Conservation (phyloP, 164 flowering plant species). For the Macadamia integrifolia region DNA sequence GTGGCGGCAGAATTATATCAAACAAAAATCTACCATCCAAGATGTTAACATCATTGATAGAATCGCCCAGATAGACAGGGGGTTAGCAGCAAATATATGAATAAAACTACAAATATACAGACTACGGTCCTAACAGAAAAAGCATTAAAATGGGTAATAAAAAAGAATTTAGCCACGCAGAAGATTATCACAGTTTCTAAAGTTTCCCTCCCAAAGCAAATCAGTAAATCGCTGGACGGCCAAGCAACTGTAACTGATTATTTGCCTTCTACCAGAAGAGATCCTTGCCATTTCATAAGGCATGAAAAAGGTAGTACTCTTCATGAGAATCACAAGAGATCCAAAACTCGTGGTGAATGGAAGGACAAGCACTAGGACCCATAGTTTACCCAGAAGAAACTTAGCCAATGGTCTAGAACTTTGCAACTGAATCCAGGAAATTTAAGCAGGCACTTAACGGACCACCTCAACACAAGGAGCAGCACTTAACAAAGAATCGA, state of each 20-base stretch:
- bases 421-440: constrained; percentile 5
- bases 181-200: background rate
- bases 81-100: no score
- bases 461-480: constrained; percentile 7
- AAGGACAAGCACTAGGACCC: background rate
- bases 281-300: background rate
- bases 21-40: no score
- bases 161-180: no score
- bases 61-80: no score
- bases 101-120: no score
- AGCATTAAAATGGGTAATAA: no score
- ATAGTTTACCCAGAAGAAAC: constrained; percentile 1
- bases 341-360: background rate
- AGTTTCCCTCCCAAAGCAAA: background rate
- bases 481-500: constrained; percentile 10
- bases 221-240: background rate
- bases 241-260: background rate
- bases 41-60: no score
- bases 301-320: background rate
- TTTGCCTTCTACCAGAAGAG: background rate
- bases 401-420: constrained; percentile 4
- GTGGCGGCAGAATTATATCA: no score
- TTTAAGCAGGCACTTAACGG: constrained; percentile 3
- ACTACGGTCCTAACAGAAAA: no score
- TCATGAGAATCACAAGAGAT: constrained; percentile 2